Evolutionary conservation across 2,329 filamentous ascomycete genomes (phyloP).

Genomic region (Samsoniella hepiali): DNA sequence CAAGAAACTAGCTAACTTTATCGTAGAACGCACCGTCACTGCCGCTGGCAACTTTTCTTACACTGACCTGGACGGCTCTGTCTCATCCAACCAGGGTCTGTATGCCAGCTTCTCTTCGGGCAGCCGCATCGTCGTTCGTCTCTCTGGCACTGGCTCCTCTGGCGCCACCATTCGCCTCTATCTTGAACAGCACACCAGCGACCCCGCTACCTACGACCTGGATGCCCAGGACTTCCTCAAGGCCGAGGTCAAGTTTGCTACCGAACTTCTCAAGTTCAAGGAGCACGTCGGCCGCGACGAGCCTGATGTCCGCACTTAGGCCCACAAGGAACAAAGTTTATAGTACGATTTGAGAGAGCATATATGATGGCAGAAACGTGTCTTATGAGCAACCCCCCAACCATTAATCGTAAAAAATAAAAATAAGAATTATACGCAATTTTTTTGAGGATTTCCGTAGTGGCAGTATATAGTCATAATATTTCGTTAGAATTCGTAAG

Average conservation of each 20-base stretch:
- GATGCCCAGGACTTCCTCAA: slow-evolving; percentile 93
- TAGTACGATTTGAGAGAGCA: neutral
- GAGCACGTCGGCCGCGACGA: slow-evolving; percentile 89
- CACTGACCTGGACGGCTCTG: slow-evolving; percentile 95
- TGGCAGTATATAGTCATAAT: neutral
- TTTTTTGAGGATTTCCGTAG: neutral
- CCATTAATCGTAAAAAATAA: neutral
- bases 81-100: slow-evolving; percentile 92
- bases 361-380: slow-evolving; percentile 4
- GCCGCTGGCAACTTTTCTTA: slow-evolving; percentile 97
- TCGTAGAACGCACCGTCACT: slow-evolving; percentile 68
- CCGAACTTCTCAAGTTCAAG: slow-evolving; percentile 85
- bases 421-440: too few relatives aligned
- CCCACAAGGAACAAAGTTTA: neutral
- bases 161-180: slow-evolving; percentile 96
- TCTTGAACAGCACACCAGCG: slow-evolving; percentile 89
- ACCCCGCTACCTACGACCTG: slow-evolving; percentile 71
- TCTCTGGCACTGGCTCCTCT: slow-evolving; percentile 92
- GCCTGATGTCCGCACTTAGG: slow-evolving; percentile 92
- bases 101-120: slow-evolving; percentile 93
- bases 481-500: neutral
- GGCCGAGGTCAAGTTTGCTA: slow-evolving; percentile 82
- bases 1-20: slow-evolving; percentile 24
- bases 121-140: slow-evolving; percentile 88
- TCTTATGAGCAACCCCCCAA: neutral